Conservation (phyloP, 148 eudicot genomes). For the Rhododendron ferrugineum region DNA sequence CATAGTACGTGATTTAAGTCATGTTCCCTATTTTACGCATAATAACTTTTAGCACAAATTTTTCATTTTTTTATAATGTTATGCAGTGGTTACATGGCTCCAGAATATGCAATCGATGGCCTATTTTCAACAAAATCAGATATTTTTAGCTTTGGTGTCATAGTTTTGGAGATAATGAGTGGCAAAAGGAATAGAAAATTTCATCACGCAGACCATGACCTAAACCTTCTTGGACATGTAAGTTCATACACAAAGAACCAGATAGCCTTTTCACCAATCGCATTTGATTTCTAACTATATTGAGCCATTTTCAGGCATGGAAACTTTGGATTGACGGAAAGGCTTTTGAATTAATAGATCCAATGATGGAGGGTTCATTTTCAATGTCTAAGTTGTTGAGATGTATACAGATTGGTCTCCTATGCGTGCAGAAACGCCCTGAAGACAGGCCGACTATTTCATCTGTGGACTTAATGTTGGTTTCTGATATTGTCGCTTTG, state of each 20-base stretch:
- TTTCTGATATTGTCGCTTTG: background rate
- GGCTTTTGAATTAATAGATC: background rate
- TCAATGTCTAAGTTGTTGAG: background rate
- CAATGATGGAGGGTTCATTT: background rate
- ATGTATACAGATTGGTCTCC: slow-evolving; percentile 5
- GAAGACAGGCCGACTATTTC: slow-evolving; percentile 1
- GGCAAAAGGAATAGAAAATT: background rate
- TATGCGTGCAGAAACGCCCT: background rate
- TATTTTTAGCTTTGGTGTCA: slow-evolving; percentile 7
- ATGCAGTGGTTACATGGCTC: slow-evolving; percentile 33
- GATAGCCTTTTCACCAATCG: background rate
- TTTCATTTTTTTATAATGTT: background rate
- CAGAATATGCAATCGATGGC: slow-evolving; percentile 17
- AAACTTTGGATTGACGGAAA: slow-evolving; percentile 15
- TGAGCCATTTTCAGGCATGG: slow-evolving; percentile 13
- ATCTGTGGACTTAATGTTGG: background rate
- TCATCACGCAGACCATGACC: background rate
- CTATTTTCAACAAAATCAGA: slow-evolving; percentile 19
- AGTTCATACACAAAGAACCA: slow-evolving; percentile 10
- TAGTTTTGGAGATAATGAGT: background rate
- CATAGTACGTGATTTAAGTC: background rate
- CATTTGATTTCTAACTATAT: background rate
- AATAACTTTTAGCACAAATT: background rate
- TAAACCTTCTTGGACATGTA: slow-evolving; percentile 9
- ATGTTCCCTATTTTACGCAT: background rate